Evolutionary conservation across 495 filamentous ascomycete genomes (phyloP), one percentile per base, ranked within the genome.

Genomic region (Penicillium manginii): DNA sequence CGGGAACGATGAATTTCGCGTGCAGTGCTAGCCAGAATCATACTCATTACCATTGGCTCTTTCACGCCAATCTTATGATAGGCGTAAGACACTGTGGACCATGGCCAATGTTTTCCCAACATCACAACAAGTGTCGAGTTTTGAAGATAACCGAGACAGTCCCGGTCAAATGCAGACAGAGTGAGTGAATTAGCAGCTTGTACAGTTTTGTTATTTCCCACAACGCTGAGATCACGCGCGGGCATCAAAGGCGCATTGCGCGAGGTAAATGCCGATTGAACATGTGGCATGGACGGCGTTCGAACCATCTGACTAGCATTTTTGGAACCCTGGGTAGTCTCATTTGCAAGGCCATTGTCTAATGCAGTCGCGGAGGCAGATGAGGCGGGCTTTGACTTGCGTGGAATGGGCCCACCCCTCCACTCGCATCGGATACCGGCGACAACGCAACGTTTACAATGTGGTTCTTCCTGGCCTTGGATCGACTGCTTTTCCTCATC

Each of bases 41-140:
- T 70, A 43, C 68, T 72, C 67, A 73, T 70, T 14, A 72, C 63
- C 70, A 73, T 72, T 4, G 66, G 70, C 52, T 73, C 66, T 31
- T 53, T 64, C 33, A 65, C 63, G 14, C 70, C 67, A 39, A 75
- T 68, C 37, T 63, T 68, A 19, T 68, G 67, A 57, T 73, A 75
- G 15, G 63, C 58, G 57, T 72, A 72, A 1, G 72, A 67, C 10
- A 74, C 56, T 10, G 61, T 61, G 29, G 72, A 74, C 70, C 68
- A 73, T 4, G 65, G 72, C 72, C 72, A 75, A 45, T 70, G 66
- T 58, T 75, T 75, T 9, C 72, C 72, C 9, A 74, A 60, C 22
- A 71, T 23, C 1, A 69, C 57, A 6, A 74, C 71, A 18, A 75
- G 56, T 4, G 63, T 67, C 47, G 70, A 73, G 54, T 67, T 67